Evolutionary conservation across 208 protist genomes (phyloP).

Genomic region (Acanthamoeba royreba): DNA sequence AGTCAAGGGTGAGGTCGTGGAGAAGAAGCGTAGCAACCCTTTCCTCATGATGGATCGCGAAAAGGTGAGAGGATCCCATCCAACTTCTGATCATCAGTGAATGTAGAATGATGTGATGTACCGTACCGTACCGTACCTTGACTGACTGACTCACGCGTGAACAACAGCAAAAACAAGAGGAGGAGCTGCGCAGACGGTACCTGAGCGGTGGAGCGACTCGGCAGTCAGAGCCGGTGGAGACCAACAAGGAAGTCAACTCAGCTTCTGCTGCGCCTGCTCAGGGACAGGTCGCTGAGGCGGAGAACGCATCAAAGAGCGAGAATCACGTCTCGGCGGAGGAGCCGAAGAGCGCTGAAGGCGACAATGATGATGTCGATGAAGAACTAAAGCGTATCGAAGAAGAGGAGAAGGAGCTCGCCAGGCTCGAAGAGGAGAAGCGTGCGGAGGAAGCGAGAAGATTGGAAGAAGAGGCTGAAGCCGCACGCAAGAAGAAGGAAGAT

Average conservation of each 20-base stretch:
- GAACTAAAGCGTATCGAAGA: neutral
- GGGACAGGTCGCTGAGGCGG: neutral
- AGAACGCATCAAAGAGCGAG: too few species aligned
- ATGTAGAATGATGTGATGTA: neutral
- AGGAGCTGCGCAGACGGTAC: neutral
- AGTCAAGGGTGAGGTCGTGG: neutral
- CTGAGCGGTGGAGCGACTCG: neutral
- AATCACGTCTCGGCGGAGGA: too few species aligned
- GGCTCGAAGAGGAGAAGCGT: neutral
- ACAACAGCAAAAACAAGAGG: conserved; percentile 14
- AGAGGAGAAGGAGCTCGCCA: neutral
- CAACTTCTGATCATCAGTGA: too few species aligned
- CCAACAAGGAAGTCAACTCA: neutral
- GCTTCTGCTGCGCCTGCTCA: too few species aligned
- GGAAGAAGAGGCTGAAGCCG: too few species aligned
- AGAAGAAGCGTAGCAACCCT: neutral
- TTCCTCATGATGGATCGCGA: conserved; percentile 25
- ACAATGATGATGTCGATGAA: neutral
- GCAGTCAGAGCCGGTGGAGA: neutral
- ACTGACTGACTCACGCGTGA: too few species aligned
- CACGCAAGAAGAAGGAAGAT: too few species aligned
- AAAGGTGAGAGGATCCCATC: too few species aligned
- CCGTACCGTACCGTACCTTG: too few species aligned
- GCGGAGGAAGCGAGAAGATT: too few species aligned
- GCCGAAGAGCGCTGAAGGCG: neutral